These are phyloP conservation scores for Penicillium canescens DNA, from an alignment of 495 filamentous ascomycete species.

Conservation along the genomic window DNA sequence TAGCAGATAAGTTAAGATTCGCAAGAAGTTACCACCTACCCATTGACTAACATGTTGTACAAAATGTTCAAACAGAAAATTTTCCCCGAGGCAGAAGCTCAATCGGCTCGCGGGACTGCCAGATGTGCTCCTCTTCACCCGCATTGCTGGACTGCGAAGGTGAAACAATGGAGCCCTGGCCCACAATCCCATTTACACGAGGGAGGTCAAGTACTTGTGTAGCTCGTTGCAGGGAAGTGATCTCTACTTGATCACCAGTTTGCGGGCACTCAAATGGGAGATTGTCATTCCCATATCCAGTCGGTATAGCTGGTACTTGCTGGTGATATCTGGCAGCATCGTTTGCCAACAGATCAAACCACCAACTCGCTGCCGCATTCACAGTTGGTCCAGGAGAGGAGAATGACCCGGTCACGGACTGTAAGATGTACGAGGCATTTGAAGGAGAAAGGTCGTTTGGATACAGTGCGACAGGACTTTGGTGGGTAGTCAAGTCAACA, in stretches of 20 bases:
- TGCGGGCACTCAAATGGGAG: slow-evolving; percentile 5
- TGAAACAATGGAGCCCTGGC: background rate
- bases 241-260: background rate
- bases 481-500: too few relatives aligned
- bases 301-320: background rate
- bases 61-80: slow-evolving; percentile 17
- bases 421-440: slow-evolving; percentile 2
- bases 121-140: slow-evolving; percentile 10
- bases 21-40: slow-evolving; percentile 9
- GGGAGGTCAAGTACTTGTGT: slow-evolving; percentile 18
- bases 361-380: slow-evolving; percentile 10
- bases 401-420: background rate
- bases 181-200: background rate
- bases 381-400: background rate
- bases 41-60: slow-evolving; percentile 18
- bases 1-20: background rate
- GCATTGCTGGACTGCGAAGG: background rate
- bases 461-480: background rate
- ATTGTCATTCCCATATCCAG: background rate
- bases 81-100: slow-evolving; percentile 10
- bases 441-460: slow-evolving; percentile 3
- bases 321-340: slow-evolving; percentile 10
- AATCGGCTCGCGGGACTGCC: slow-evolving; percentile 20
- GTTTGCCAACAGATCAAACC: slow-evolving; percentile 18
- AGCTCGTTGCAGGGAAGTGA: slow-evolving; percentile 16